Percentiles rank a stretch among this genome's conserved stretches.
Conservation (phyloP, 2,329 filamentous ascomycete species). For the Aspergillus latus region DNA sequence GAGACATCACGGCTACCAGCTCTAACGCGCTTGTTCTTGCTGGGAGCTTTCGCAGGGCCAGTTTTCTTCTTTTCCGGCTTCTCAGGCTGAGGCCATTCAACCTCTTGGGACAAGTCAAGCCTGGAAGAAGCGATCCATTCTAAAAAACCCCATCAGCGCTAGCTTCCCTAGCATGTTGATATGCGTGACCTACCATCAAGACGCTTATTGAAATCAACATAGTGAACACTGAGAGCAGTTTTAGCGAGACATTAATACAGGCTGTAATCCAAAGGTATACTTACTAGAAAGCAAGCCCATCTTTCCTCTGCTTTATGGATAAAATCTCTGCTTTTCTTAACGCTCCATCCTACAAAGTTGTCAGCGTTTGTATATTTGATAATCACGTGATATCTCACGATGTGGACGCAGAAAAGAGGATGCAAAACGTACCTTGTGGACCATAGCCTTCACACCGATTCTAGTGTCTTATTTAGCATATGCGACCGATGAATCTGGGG, state of each 20-base stretch:
- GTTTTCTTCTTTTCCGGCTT: slow-evolving; percentile 86
- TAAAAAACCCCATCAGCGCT: slow-evolving; percentile 48
- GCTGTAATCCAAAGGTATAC: slow-evolving; percentile 15
- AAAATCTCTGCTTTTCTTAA: slow-evolving; percentile 91
- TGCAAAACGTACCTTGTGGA: slow-evolving; percentile 61
- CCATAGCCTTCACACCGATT: slow-evolving; percentile 66
- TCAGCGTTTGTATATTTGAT: not conserved
- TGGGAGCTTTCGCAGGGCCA: slow-evolving; percentile 52
- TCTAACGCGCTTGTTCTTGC: slow-evolving; percentile 59
- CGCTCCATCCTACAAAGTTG: slow-evolving; percentile 64
- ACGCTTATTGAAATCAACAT: slow-evolving; percentile 96
- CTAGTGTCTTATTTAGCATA: slow-evolving; percentile 44
- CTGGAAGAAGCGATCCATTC: slow-evolving; percentile 86
- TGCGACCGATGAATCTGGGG: slow-evolving; percentile 36
- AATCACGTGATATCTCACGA: slow-evolving; percentile 35
- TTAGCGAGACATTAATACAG: slow-evolving; percentile 14
- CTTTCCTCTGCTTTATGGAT: slow-evolving; percentile 88
- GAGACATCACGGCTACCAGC: slow-evolving; percentile 56
- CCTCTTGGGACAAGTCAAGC: slow-evolving; percentile 84
- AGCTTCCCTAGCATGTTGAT: not conserved
- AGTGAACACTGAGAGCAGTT: slow-evolving; percentile 66
- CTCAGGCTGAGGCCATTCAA: slow-evolving; percentile 93
- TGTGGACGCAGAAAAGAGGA: slow-evolving; percentile 12
- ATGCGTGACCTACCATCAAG: slow-evolving; percentile 51
- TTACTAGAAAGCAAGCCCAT: slow-evolving; percentile 79